Evolutionary conservation across 2,329 filamentous ascomycete genomes (phyloP), one percentile per base, ranked within the genome.

Genomic region (Bipolaris sorokiniana): DNA sequence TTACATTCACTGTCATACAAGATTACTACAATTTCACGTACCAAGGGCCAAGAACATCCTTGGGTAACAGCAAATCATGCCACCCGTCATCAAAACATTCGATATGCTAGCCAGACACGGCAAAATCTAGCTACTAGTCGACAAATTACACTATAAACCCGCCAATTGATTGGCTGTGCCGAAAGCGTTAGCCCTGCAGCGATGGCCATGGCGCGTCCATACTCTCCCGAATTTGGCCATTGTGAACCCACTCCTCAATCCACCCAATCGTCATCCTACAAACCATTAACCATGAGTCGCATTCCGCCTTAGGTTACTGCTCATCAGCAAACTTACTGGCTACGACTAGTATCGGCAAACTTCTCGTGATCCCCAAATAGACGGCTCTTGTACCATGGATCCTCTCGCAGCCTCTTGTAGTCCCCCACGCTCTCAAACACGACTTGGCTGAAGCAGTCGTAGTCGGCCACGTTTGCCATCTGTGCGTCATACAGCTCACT

Each of bases 381-480:
- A 54, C 80, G 71, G 59, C 81, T 63, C 68, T 80, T 79, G 61
- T 81, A 84, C 70, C 71, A 82, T 2, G 81, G 78, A 64, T 84
- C 82, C 13, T 78, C 53, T 64, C 83, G 82, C 75, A 84, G 80
- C 6, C 67, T 61, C 64, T 79, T 79, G 65, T 80, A 84, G 54
- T 81, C 74, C 4, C 82, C 78, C 1, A 84, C 49, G 38, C 56
- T 67, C 54, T 76, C 59, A 62, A 83, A 83, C 0, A 82, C 71
- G 0, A 81, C 78, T 63, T 83, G 81, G 47, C 77, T 81, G 62
- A 83, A 81, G 62, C 79, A 82, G 66, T 83, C 81, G 55, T 75
- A 83, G 57, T 82, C 78, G 4, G 81, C 80, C 4, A 82, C n/a
- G 47, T 82, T 81, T n/a, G 62, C 55, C 74, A 84, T 79, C 56